Evolutionary conservation across 2,329 filamentous ascomycete species (phyloP), one percentile per base, ranked within the genome.

Genomic region (Xylariaceae sp.): DNA sequence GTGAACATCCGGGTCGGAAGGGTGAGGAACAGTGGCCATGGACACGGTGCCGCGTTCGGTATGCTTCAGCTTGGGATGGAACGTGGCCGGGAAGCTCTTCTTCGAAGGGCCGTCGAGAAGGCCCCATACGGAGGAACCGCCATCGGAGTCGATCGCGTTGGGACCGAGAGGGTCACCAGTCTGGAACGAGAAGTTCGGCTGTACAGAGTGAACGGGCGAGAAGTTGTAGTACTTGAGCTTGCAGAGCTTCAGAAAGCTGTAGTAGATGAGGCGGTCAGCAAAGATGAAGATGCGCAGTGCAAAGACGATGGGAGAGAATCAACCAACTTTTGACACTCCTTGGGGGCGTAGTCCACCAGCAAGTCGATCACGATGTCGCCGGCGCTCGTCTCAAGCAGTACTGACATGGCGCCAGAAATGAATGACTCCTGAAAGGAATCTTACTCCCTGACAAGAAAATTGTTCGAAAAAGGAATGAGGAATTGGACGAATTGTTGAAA

Each of bases 171-270:
- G 93, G 71, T 97, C 94, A 73, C 93, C 93, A 37, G 90, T 95
- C 75, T 97, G 93, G 76, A 96, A 96, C 62, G 92, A 96, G 76
- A 97, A 97, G 75, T 91, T 87, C 73, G 93, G 94, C 72, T 97
- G 94, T 44, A 99, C 85, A 66, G 88, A 92, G 77, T 97, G 90
- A 57, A 97, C 79, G 30, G 93, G 94, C 4, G 92, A 87, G 74
- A 95, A 97, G 79, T 97, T 97, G 85, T 97, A 99, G 78, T 97
- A 99, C 79, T 97, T 99, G 76, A 92, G 81, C 78, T 97, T 97
- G 85, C 94, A 97, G 68, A 99, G 89, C 82, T 99, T 97, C 59
- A 99, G 80, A 75, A 99, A 97, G 82, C 91, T 95, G 75, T 78
- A 80, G 70, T 78, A 80, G 70, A 76, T 68, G 72, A 63, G 70